These are phyloP conservation scores for Fusarium sulawesiense DNA, from an alignment of 2,329 filamentous ascomycete species.

Conservation along the genomic window DNA sequence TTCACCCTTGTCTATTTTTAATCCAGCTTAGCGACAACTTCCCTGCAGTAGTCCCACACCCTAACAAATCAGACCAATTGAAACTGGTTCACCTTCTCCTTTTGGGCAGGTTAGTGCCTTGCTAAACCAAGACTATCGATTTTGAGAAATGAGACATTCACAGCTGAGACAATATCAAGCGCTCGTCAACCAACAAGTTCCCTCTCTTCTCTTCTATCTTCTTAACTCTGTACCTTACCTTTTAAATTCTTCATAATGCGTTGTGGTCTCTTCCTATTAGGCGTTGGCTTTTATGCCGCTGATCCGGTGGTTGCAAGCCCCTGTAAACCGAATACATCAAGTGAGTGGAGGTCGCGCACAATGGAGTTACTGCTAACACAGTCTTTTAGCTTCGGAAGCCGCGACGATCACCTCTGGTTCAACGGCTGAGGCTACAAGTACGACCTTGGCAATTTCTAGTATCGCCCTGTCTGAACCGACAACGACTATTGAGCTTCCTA, in stretches of 20 bases:
- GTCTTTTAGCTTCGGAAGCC: background rate
- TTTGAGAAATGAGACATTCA: background rate
- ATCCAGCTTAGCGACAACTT: background rate
- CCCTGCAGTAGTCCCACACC: too few relatives aligned
- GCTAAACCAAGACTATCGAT: background rate
- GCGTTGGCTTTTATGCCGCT: background rate
- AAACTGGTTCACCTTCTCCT: background rate
- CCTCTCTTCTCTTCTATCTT: background rate
- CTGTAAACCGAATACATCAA: too few relatives aligned
- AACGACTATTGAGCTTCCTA: too few relatives aligned
- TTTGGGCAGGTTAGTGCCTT: background rate
- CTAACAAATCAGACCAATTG: rapidly evolving
- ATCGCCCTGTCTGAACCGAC: too few relatives aligned
- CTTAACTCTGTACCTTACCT: too few relatives aligned
- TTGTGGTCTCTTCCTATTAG: background rate
- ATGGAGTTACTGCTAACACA: too few relatives aligned
- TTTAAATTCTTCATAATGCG: too few relatives aligned
- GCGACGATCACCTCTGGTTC: background rate
- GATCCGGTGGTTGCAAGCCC: background rate
- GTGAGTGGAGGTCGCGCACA: too few relatives aligned
- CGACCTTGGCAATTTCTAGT: too few relatives aligned
- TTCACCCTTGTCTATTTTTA: background rate
- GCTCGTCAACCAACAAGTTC: rapidly evolving
- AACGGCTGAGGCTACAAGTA: background rate
- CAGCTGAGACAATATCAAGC: background rate